Evolutionary conservation across 169 alveolate genomes (phyloP), one percentile per base, ranked within the genome.

Genomic region (Ichthyophthirius multifiliis): DNA sequence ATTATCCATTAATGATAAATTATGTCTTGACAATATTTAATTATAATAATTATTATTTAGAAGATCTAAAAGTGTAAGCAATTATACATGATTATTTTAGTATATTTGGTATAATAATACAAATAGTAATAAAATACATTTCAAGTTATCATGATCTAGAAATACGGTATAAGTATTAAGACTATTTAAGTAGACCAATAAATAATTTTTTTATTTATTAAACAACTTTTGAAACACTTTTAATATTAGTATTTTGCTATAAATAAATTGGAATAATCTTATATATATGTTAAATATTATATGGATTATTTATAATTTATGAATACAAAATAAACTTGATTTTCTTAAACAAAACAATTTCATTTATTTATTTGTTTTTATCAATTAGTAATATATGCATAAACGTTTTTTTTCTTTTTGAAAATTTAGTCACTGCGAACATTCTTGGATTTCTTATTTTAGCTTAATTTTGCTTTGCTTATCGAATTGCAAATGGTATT

Each of bases 141-240:
- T 34, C 71, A 55, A 55, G 71, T 27, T 55, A 55, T 23, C 71
- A 55, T 55, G 71, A 55, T 23, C 23, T 55, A 1, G 71, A 55
- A 55, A 55, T 55, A 2, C 23, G 71, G 31, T 55, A 27, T 55
- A 55, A 55, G 5, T 55, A 27, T 55, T 34, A 55, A 9, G 71
- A 55, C 31, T 10, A 20, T 18, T 18, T 55, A 2, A 55, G 71
- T 27, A 23, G 71, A 23, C 71, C 71, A 3, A 23, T 55, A 23
- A 55, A 34, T 55, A 27, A 55, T 55, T 55, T 15, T n/a, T 55
- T 55, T 27, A 39, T 55, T 15, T 15, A 55, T 27, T 27, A 55
- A 23, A 55, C 43, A 27, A 27, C 31, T 27, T 16, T 16, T 27
- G 71, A 55, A 55, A 55, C 71, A 15, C 23, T 55, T 55, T n/a